phyloP scores from a whole-genome alignment of 2,329 filamentous ascomycete genomes.

The Sclerotinia trifoliorum region DNA sequence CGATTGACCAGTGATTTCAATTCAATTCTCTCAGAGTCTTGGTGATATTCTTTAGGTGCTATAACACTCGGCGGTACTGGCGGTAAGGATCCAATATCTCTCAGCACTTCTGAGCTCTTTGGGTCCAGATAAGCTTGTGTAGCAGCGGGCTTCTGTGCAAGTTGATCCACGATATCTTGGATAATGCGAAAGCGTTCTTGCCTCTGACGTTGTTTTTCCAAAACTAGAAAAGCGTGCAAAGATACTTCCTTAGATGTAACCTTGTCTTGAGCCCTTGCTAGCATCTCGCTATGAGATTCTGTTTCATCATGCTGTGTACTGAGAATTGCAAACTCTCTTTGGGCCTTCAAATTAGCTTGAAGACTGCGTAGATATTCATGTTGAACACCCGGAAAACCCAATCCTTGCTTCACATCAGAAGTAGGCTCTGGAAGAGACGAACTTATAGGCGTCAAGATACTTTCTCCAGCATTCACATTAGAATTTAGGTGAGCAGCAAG shows the following conservation, averaged over 20 bases:
- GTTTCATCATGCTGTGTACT: conserved; percentile 31
- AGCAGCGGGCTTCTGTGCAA: conserved; percentile 54
- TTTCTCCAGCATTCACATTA: conserved; percentile 41
- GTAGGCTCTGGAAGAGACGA: conserved; percentile 50
- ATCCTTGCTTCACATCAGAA: conserved; percentile 40
- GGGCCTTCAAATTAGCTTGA: conserved; percentile 52
- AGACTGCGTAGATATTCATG: conserved; percentile 56
- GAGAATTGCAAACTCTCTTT: conserved; percentile 45
- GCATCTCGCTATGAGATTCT: conserved; percentile 20
- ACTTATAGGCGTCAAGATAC: conserved; percentile 40
- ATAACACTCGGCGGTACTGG: conserved; percentile 36
- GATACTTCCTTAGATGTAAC: conserved; percentile 23
- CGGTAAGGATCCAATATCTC: conserved; percentile 32
- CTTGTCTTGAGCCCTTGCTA: conserved; percentile 28
- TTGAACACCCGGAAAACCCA: conserved; percentile 48
- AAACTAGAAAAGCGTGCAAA: conserved; percentile 52
- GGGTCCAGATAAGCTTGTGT: conserved; percentile 49
- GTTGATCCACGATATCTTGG: conserved; percentile 50
- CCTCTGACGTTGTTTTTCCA: conserved; percentile 53
- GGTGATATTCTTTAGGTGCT: conserved; percentile 18
- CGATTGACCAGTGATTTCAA: conserved; percentile 50
- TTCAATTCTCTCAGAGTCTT: conserved; percentile 42
- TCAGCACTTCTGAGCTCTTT: conserved; percentile 28
- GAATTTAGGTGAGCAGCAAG: conserved; percentile 54
- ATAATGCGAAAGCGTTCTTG: conserved; percentile 51